Conservation (phyloP, 345 rosid genomes). For the Sisymbrium irio region DNA sequence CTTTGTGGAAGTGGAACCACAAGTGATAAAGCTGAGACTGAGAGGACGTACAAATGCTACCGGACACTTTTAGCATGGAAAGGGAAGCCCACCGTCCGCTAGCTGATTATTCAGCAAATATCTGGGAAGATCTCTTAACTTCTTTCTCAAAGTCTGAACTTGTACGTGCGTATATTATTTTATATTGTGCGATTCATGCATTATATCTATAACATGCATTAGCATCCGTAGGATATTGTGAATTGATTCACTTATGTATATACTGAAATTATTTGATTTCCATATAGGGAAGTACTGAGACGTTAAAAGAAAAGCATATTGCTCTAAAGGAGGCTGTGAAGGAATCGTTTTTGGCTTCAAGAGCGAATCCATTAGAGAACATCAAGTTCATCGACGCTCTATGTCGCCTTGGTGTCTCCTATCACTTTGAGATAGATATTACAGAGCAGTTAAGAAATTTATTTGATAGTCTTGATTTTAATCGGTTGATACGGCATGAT, state of each 20-base stretch:
- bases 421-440: slow-evolving; percentile 18
- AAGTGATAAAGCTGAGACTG: too few species aligned
- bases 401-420: slow-evolving; percentile 27
- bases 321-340: slow-evolving; percentile 10
- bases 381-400: slow-evolving; percentile 21
- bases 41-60: too few species aligned
- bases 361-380: slow-evolving; percentile 6
- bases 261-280: background rate
- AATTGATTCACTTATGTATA: background rate
- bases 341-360: background rate
- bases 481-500: background rate
- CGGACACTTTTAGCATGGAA: too few species aligned
- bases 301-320: slow-evolving; percentile 3
- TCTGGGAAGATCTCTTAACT: too few species aligned
- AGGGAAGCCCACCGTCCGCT: too few species aligned
- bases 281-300: slow-evolving; percentile 1
- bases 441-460: background rate
- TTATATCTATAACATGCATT: background rate
- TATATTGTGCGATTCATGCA: background rate
- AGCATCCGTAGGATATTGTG: background rate
- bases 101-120: too few species aligned
- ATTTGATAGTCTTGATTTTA: background rate
- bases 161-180: too few species aligned
- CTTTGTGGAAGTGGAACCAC: too few species aligned
- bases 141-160: too few species aligned